These are phyloP conservation scores for Sextonia rubra DNA, from an alignment of 164 flowering plant species.

Conservation along the genomic window DNA sequence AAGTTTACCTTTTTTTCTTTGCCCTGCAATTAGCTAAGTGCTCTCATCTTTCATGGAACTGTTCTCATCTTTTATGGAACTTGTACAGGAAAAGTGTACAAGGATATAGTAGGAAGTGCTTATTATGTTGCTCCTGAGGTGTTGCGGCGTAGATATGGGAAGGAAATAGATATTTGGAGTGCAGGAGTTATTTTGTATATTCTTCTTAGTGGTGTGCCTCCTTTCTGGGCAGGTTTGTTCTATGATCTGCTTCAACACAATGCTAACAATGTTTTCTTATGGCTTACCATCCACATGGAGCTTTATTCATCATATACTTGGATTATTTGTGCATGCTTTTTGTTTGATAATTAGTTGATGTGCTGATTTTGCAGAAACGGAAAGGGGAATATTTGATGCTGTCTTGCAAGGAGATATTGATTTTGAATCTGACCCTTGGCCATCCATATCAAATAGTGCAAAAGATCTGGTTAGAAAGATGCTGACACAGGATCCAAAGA, in stretches of 20 bases:
- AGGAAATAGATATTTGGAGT: conserved; percentile 93
- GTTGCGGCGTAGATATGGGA: conserved; percentile 71
- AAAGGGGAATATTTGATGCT: conserved; percentile 79
- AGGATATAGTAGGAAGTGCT: conserved; percentile 91
- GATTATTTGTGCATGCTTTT: not conserved
- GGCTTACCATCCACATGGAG: not conserved
- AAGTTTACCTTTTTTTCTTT: not conserved
- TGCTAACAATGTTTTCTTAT: not conserved
- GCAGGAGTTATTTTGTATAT: conserved; percentile 86
- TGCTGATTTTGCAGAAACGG: conserved; percentile 48
- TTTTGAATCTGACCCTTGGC: conserved; percentile 76
- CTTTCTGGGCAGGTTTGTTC: conserved; percentile 74
- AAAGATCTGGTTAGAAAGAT: conserved; percentile 80
- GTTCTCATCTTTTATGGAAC: conserved; percentile 8
- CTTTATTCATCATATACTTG: not conserved
- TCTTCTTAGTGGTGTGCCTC: conserved; percentile 81
- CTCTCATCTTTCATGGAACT: no score
- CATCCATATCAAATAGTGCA: conserved; percentile 67
- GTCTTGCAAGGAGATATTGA: conserved; percentile 65
- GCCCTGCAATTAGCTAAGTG: not conserved
- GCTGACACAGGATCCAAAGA: conserved; percentile 77
- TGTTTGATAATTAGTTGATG: not conserved
- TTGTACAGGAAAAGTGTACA: conserved; percentile 66
- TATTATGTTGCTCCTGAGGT: conserved; percentile 98
- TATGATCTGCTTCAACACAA: not conserved